Conservation (phyloP, 805 yeast genomes). For the Sungouiozyma intestinalis region DNA sequence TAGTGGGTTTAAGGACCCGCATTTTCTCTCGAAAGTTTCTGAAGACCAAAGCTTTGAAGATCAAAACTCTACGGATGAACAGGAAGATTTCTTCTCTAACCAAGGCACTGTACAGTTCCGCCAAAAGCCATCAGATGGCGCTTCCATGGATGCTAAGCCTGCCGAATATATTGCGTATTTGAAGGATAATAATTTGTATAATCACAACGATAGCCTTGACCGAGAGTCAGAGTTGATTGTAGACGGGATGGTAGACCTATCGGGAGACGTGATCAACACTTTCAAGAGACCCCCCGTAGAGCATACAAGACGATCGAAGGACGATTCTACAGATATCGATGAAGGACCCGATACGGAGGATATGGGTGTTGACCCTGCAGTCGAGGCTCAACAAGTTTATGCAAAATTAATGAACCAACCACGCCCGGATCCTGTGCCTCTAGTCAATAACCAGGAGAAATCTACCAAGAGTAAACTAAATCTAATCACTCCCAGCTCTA, state of each 20-base stretch:
- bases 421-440: not conserved
- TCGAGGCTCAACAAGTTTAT: slow-evolving; percentile 22
- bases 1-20: not conserved
- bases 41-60: not conserved
- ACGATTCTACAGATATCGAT: not conserved
- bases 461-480: slow-evolving; percentile 1
- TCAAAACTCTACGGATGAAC: not conserved
- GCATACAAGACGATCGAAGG: not conserved
- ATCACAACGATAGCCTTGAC: not conserved
- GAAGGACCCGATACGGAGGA: slow-evolving; percentile 5
- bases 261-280: slow-evolving; percentile 9
- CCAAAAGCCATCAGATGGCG: slow-evolving; percentile 5
- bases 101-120: slow-evolving; percentile 8
- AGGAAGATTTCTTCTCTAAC: not conserved
- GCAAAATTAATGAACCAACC: slow-evolving; percentile 19
- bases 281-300: slow-evolving; percentile 6
- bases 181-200: not conserved
- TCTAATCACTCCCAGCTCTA: slow-evolving; percentile 8
- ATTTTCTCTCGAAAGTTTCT: not conserved
- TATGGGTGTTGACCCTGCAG: slow-evolving; percentile 21
- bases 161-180: slow-evolving; percentile 6
- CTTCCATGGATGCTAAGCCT: slow-evolving; percentile 3
- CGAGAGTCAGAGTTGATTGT: slow-evolving; percentile 7
- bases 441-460: not conserved
- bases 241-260: slow-evolving; percentile 5